A percentile compares a stretch with the other conserved stretches of the same genome.
Conservation (phyloP, 2,329 filamentous ascomycete species). For the Pestalotiopsis sp. region DNA sequence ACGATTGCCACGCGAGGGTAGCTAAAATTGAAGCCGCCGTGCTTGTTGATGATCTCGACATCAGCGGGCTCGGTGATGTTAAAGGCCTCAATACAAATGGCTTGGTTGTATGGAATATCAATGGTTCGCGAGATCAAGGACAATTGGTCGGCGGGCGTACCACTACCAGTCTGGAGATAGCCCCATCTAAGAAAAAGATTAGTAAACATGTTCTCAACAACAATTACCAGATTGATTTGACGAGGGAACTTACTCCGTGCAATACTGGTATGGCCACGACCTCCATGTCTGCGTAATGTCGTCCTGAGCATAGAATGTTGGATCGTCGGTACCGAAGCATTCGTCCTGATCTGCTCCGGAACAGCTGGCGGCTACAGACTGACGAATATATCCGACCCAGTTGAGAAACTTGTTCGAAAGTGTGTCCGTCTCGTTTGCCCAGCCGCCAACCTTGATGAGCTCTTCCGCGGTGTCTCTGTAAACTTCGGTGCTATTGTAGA, state of each 20-base stretch:
- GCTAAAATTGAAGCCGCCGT: slow-evolving; percentile 72
- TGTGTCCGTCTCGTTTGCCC: slow-evolving; percentile 36
- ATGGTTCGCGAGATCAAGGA: slow-evolving; percentile 74
- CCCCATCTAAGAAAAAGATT: slow-evolving; percentile 63
- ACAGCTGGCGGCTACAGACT: slow-evolving; percentile 28
- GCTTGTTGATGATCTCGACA: slow-evolving; percentile 71
- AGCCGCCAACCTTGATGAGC: slow-evolving; percentile 45
- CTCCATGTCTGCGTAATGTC: slow-evolving; percentile 43
- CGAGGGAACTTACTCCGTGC: slow-evolving; percentile 48
- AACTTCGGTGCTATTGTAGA: slow-evolving; percentile 44
- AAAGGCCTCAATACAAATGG: slow-evolving; percentile 69
- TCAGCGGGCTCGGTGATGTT: slow-evolving; percentile 68
- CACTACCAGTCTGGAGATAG: slow-evolving; percentile 74
- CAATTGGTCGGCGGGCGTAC: slow-evolving; percentile 63
- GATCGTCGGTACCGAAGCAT: slow-evolving; percentile 39
- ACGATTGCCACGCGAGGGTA: slow-evolving; percentile 78
- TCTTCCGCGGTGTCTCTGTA: slow-evolving; percentile 37
- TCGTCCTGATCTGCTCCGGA: slow-evolving; percentile 31
- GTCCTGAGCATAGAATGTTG: slow-evolving; percentile 35
- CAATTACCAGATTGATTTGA: neutral
- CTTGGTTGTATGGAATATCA: slow-evolving; percentile 62
- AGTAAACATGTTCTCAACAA: slow-evolving; percentile 10
- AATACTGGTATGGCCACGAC: slow-evolving; percentile 56
- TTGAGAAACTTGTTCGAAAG: slow-evolving; percentile 52
- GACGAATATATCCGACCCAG: slow-evolving; percentile 49